Conservation (phyloP, 495 filamentous ascomycete species). For the Ramalina intermedia region DNA sequence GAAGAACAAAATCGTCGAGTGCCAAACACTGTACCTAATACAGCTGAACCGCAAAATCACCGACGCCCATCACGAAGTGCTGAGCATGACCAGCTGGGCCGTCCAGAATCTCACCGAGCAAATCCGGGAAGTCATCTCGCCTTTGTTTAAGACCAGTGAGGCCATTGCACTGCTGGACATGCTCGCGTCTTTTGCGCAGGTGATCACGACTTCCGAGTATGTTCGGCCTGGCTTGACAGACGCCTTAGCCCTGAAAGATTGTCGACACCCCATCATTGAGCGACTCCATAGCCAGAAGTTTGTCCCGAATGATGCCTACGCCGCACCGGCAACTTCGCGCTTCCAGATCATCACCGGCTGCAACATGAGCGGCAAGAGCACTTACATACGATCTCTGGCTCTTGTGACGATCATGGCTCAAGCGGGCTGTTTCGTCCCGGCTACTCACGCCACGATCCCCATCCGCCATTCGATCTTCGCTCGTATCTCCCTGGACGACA, state of each 20-base stretch:
- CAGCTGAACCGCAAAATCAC: slow-evolving; percentile 62
- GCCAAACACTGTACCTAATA: slow-evolving; percentile 69
- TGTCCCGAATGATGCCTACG: slow-evolving; percentile 82
- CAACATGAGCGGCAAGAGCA: slow-evolving; percentile 98
- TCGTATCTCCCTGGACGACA: slow-evolving; percentile 72
- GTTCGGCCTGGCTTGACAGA: slow-evolving; percentile 60
- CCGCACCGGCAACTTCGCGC: slow-evolving; percentile 48
- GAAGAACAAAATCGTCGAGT: slow-evolving; percentile 63
- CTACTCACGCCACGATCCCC: slow-evolving; percentile 66
- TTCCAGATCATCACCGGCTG: slow-evolving; percentile 93
- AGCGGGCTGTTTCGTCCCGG: slow-evolving; percentile 83
- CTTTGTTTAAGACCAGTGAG: slow-evolving; percentile 67
- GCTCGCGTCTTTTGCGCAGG: slow-evolving; percentile 67
- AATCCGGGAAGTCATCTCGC: slow-evolving; percentile 50
- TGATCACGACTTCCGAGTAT: slow-evolving; percentile 67
- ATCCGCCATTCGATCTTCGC: slow-evolving; percentile 76
- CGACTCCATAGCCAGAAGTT: slow-evolving; percentile 52
- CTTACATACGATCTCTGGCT: slow-evolving; percentile 79
- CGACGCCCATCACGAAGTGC: slow-evolving; percentile 68
- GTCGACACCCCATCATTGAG: slow-evolving; percentile 75
- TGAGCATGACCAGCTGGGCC: slow-evolving; percentile 54
- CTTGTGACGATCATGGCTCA: slow-evolving; percentile 86
- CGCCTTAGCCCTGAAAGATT: slow-evolving; percentile 64
- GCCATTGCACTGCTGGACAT: slow-evolving; percentile 85
- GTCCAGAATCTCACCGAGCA: slow-evolving; percentile 55